phyloP scores from a whole-genome alignment of 345 rosid genomes.

The Isatis tinctoria region DNA sequence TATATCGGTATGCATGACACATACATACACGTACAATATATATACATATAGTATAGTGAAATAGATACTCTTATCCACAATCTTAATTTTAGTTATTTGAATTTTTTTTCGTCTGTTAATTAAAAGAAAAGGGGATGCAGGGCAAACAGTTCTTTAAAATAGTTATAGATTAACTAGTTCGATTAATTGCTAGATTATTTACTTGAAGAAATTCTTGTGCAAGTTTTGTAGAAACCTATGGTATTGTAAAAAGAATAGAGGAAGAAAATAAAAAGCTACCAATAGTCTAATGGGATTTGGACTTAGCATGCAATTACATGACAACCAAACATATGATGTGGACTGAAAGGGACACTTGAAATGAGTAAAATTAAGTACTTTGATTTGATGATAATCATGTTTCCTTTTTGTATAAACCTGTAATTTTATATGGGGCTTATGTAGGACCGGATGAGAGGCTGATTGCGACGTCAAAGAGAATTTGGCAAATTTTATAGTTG shows the following conservation, averaged over 20 bases:
- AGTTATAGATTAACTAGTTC: neutral
- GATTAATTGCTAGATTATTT: neutral
- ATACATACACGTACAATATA: neutral
- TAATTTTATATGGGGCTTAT: neutral
- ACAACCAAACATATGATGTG: neutral
- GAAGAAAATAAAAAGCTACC: neutral
- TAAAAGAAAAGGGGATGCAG: neutral
- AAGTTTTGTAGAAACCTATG: neutral
- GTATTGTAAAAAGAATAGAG: neutral
- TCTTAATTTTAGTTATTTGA: neutral
- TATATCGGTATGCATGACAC: neutral
- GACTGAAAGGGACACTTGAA: neutral
- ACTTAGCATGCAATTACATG: neutral
- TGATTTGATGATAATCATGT: neutral
- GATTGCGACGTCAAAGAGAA: neutral
- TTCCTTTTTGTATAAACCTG: neutral
- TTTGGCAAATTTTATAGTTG: neutral
- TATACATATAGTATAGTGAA: neutral
- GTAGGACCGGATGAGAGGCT: neutral
- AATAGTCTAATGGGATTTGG: neutral
- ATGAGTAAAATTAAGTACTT: neutral
- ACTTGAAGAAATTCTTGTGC: neutral
- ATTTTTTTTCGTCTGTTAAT: neutral
- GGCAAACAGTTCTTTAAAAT: too few relatives aligned
- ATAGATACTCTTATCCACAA: neutral